These are phyloP conservation scores for Penicillium sumatraense DNA, from an alignment of 2,329 filamentous ascomycete species.

Conservation along the genomic window DNA sequence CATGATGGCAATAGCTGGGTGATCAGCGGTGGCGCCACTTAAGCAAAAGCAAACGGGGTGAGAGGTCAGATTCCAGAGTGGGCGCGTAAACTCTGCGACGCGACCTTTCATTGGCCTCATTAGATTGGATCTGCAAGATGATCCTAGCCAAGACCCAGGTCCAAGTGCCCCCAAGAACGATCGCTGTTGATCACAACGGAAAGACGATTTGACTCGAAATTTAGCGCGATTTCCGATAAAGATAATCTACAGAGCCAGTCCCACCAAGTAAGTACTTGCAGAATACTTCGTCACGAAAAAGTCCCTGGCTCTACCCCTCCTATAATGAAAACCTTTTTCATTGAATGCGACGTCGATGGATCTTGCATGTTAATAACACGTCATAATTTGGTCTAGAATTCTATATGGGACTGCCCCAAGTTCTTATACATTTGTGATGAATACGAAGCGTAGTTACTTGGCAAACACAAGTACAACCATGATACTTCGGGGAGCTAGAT, in stretches of 20 bases:
- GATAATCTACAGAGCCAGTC: too few relatives aligned
- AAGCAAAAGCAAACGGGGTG: conserved; percentile 5
- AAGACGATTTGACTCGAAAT: not conserved
- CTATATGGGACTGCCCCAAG: not conserved
- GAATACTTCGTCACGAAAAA: too few relatives aligned
- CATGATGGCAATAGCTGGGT: conserved; percentile 15
- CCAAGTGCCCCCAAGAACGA: conserved; percentile 6
- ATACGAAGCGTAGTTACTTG: not conserved
- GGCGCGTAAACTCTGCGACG: not conserved
- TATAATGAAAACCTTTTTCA: too few relatives aligned
- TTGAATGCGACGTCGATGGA: too few relatives aligned
- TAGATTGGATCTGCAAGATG: conserved; percentile 17
- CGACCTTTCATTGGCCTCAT: conserved; percentile 11
- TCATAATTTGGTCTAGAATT: not conserved
- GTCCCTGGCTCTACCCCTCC: too few relatives aligned
- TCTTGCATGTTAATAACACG: not conserved
- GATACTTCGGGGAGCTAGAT: not conserved
- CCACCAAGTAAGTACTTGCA: too few relatives aligned
- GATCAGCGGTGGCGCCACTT: conserved; percentile 11
- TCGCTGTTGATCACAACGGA: not conserved
- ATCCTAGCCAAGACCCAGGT: conserved; percentile 6
- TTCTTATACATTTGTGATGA: not conserved
- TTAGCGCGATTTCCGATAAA: conserved; percentile 11
- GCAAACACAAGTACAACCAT: not conserved
- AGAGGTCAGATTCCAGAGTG: conserved; percentile 22